Base-by-base conservation (phyloP, 805 yeast genomes). In the Candida easanensis region DNA sequence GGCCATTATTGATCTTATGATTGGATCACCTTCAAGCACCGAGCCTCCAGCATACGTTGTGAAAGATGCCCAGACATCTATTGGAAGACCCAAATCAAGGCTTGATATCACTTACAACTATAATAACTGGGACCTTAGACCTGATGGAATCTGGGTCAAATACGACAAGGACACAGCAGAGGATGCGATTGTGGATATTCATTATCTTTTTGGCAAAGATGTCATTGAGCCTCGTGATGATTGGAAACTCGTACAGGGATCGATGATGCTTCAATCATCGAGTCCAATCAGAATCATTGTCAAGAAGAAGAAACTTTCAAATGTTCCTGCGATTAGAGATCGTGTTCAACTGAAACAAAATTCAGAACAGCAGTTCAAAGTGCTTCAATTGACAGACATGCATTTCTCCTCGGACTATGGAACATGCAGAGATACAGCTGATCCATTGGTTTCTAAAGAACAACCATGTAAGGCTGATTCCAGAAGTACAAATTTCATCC, bases 311-410 rank as follows among this genome's bases (percentile, higher is more conserved):
- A 15, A 19, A 15, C 9, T 21, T 9, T 22, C 20, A 15, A 44
- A 39, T 20, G 33, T 10, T 20, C 20, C 26, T 5, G 19, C 21
- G 3, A 22, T 4, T 11, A 19, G 25, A 14, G 38, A 33, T 16
- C n/a, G 28, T 2, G 37, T 36, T 0, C 37, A 39, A 15, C 52
- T 72, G 37, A 62, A 63, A 38, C 44, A 44, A 27, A 36, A 26
- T 21, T 17, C 19, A 2, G 50, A 68, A 16, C 73, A 72, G 3
- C 70, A 66, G 41, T 79, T 79, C 60, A 82, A 80, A 53, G 75
- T 82, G 15, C 53, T 82, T 20, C 88, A 82, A 58, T 75, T 82
- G 6, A 81, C 87, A 2, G 89, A 82, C 56, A 62, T 82, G 38
- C 87, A 81, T 57, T 76, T 79, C 48, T 70, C 81, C 13, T 77